Evolutionary conservation across 192 early-diverging fungal species (phyloP), one percentile per base, ranked within the genome.

Genomic region (Oehlia diaphana): DNA sequence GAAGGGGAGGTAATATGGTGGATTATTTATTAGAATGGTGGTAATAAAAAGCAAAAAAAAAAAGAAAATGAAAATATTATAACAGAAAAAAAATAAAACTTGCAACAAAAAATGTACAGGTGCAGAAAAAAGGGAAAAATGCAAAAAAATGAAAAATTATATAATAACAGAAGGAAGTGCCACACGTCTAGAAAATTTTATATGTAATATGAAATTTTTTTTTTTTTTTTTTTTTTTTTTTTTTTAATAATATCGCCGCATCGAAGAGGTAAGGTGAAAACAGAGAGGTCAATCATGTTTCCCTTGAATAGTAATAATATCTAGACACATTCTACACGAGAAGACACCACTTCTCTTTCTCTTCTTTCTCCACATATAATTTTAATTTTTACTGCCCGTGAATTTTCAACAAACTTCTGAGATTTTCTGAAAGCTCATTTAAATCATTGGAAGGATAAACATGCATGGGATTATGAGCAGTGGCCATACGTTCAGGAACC

Each of bases 341-440:
- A 73, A 23, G 28, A 61, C 72, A 42, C 71, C 14, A n/a, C 12
- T 26, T 50, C 23, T 66, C 71, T 26, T 23, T 49, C 71, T 72
- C 37, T 39, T 42, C 49, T 23, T 72, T 72, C 39, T 42, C n/a
- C 37, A 72, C 37, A 26, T 23, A 23, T 26, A 69, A 69, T 69
- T 33, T 33, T 67, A 13, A 37, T 67, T 16, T 26, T 72, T 83
- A 84, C 66, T 84, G 83, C 78, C 85, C 82, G 76, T 86, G 82
- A 78, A 89, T 88, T 74, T 88, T 89, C 2, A 89, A 80, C 63
- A 89, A 74, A 12, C 66, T 88, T 61, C 86, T 83, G 16, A 89
- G 68, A 62, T 74, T 84, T 73, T 87, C 83, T 21, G 86, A 86
- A 19, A 89, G 87, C 70, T 89, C 88, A 62, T 83, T 81, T 49